Base-by-base conservation (phyloP, 2,329 filamentous ascomycete species). In the Verticillium longisporum region DNA sequence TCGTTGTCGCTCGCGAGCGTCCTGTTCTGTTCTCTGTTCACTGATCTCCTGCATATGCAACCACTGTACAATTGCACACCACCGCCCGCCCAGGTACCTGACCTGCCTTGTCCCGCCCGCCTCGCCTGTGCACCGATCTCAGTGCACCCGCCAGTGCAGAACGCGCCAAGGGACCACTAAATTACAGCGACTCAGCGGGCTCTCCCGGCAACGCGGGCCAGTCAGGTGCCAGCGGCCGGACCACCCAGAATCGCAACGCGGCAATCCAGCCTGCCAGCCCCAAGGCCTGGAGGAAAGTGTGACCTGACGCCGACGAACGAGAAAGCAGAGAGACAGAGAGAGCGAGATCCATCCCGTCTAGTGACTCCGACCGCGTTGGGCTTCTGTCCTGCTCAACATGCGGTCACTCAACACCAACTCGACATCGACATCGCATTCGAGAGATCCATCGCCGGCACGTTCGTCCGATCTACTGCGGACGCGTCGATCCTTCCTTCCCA, bases 341-440 rank as follows among this genome's bases (percentile, higher is more conserved):
- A 50, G 41, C 7, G 11, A 36, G 34, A 36, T 36, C 34, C 34
- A 50, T 50, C 41, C 41, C 21, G 41, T 50, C 21, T 26, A 13
- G 41, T 50, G 41, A 50, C 41, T 50, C 26, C 26, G 3, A 26
- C 26, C 26, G n/a, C n/a, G 41, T n/a, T 21, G n/a, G 41, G 41
- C 41, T 50, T 14, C 18, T 50, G 41, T 18, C 11, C 34, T 36
- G 34, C 34, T 26, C 41, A 50, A 50, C 41, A 58, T 58, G 56
- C 56, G 56, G 56, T 58, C 56, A 15, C 56, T 58, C 37, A 58
- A 58, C 56, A 45, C 56, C 50, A 55, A 7, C 60, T 55, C 54
- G 53, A 60, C 58, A 56, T 50, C 50, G 54, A 53, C 61, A 56
- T 55, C 58, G 50, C 45, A 38, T 55, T 54, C 41, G 41, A 50